phyloP scores from a whole-genome alignment of 225 moss, liverwort and hornwort species.

The Neckera pumila region DNA sequence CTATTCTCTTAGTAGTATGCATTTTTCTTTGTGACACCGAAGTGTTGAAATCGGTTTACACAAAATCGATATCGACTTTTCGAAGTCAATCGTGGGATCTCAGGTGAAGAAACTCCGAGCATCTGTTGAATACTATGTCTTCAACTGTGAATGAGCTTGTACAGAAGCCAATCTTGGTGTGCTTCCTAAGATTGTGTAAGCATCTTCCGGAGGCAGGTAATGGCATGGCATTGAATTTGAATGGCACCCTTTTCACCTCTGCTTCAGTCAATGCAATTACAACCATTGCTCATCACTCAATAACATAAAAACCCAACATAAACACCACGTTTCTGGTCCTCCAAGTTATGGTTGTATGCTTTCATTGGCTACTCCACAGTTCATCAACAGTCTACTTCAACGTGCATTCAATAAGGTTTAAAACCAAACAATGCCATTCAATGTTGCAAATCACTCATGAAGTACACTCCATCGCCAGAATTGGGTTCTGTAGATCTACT shows the following conservation, averaged over 20 bases:
- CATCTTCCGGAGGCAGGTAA: background rate
- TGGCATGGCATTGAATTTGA: background rate
- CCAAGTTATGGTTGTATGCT: background rate
- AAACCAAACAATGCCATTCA: background rate
- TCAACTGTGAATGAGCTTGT: background rate
- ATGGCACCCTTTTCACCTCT: background rate
- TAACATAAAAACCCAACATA: background rate
- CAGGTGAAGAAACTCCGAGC: background rate
- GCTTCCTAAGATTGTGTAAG: background rate
- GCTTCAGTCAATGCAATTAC: background rate
- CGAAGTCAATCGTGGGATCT: background rate
- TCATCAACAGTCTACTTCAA: background rate
- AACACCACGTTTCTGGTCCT: too few species aligned
- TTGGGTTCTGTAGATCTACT: background rate
- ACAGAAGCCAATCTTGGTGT: background rate
- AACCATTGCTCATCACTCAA: background rate
- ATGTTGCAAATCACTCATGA: background rate
- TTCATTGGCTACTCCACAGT: background rate
- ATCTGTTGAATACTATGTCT: background rate
- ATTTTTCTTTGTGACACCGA: background rate
- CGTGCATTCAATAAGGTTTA: background rate
- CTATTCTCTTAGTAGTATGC: background rate
- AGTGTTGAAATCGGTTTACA: background rate
- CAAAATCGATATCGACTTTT: background rate
- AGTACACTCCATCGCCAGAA: background rate